A percentile compares a stretch with the other conserved stretches of the same genome.
Evolutionary conservation across 2,329 filamentous ascomycete genomes (phyloP).

Genomic region (Lasiodiplodia citricola): DNA sequence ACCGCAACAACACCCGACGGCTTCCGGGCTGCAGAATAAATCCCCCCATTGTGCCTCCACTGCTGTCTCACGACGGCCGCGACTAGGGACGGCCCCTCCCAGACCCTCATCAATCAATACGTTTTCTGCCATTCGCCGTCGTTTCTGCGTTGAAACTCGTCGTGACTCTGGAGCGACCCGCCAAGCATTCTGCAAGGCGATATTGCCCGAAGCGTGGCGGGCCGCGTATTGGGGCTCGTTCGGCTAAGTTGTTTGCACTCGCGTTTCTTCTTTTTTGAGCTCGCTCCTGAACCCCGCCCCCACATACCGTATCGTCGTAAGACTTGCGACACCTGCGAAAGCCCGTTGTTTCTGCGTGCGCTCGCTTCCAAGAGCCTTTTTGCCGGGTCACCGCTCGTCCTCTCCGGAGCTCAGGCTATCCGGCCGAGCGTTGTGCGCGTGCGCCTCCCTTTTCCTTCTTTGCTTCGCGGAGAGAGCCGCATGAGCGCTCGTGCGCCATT

Average conservation of each 20-base stretch:
- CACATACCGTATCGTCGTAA: conserved; percentile 14
- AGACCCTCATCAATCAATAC: conserved; percentile 9
- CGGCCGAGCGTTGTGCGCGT: background rate
- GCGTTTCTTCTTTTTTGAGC: background rate
- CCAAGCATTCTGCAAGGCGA: conserved; percentile 18
- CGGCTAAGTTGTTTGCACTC: background rate
- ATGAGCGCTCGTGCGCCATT: background rate
- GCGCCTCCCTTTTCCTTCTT: background rate
- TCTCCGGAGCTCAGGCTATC: conserved; percentile 1
- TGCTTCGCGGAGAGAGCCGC: conserved; percentile 11
- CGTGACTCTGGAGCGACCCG: background rate
- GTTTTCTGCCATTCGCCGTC: background rate
- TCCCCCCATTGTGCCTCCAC: background rate
- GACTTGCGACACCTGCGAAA: background rate
- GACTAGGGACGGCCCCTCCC: conserved; percentile 11
- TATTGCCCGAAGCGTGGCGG: conserved; percentile 19
- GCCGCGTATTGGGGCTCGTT: conserved; percentile 9
- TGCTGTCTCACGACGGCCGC: conserved; percentile 4
- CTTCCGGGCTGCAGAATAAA: background rate
- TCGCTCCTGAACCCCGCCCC: conserved; percentile 9
- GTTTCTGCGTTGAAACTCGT: no score
- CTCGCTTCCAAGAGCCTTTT: conserved; percentile 1
- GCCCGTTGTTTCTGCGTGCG: background rate
- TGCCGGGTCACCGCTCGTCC: conserved; percentile 13
- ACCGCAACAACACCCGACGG: background rate